Percentiles rank a stretch among this genome's conserved stretches.
phyloP scores from a whole-genome alignment of 192 early-diverging fungal genomes.

The Cladochytrium replicatum region DNA sequence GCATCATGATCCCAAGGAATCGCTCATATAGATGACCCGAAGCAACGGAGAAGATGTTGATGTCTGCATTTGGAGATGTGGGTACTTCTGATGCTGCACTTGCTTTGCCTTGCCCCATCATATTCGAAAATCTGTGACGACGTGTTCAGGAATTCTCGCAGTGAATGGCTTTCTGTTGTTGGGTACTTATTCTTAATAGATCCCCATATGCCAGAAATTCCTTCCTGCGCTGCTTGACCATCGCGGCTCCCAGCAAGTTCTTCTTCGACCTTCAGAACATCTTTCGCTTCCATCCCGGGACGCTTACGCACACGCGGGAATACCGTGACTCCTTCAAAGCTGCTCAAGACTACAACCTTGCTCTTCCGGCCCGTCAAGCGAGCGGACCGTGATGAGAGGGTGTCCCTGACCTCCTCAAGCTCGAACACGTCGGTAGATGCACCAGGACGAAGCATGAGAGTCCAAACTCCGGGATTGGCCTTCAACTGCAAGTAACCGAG shows the following conservation, averaged over 20 bases:
- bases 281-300: constrained; percentile 65
- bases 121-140: too few relatives aligned
- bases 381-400: not conserved
- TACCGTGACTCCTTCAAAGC: constrained; percentile 73
- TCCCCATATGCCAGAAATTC: too few relatives aligned
- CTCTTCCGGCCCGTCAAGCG: constrained; percentile 24
- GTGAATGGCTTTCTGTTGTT: too few relatives aligned
- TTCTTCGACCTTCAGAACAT: constrained; percentile 48
- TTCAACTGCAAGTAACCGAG: constrained; percentile 94
- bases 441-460: constrained; percentile 66
- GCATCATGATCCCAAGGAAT: constrained; percentile 94
- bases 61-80: too few relatives aligned
- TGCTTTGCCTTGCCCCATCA: too few relatives aligned
- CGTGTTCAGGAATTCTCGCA: too few relatives aligned
- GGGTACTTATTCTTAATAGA: too few relatives aligned
- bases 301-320: constrained; percentile 75
- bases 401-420: constrained; percentile 48
- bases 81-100: too few relatives aligned
- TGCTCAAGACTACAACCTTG: constrained; percentile 54
- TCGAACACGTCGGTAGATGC: constrained; percentile 70
- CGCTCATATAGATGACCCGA: constrained; percentile 97
- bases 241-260: too few relatives aligned
- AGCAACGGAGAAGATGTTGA: constrained; percentile 97
- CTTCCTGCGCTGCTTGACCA: too few relatives aligned
- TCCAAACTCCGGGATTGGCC: constrained; percentile 85